These are phyloP conservation scores for Talaromyces sp. DNA, from an alignment of 2,329 filamentous ascomycete species.

Conservation along the genomic window DNA sequence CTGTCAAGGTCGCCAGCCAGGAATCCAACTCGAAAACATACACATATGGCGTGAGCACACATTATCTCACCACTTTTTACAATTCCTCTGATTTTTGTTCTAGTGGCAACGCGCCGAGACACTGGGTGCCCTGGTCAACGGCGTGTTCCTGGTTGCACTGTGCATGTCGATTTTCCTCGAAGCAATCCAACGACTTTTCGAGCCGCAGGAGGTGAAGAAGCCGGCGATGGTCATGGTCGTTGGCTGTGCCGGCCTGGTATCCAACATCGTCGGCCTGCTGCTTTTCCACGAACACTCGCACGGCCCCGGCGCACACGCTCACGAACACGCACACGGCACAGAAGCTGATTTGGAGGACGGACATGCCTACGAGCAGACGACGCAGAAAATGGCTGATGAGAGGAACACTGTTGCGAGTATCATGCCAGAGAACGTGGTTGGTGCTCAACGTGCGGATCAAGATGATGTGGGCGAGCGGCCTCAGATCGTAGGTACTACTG, in stretches of 20 bases:
- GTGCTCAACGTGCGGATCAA: constrained; percentile 38
- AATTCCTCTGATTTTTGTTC: neutral
- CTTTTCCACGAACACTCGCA: constrained; percentile 93
- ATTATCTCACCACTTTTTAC: neutral
- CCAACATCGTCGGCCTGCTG: constrained; percentile 82
- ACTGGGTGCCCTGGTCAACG: constrained; percentile 91
- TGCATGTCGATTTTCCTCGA: constrained; percentile 96
- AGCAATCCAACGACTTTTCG: constrained; percentile 84
- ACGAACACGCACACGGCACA: constrained; percentile 47
- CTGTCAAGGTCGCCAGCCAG: constrained; percentile 80
- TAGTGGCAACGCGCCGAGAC: constrained; percentile 97
- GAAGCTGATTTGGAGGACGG: constrained; percentile 43
- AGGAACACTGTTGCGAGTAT: constrained; percentile 56
- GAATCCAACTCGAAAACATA: constrained; percentile 79
- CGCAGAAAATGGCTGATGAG: constrained; percentile 48
- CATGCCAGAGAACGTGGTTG: constrained; percentile 58
- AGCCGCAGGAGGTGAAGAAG: constrained; percentile 80
- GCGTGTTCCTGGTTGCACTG: constrained; percentile 92
- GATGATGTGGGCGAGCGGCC: constrained; percentile 9
- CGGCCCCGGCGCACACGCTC: constrained; percentile 53
- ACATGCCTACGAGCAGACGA: constrained; percentile 28
- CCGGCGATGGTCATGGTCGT: constrained; percentile 86
- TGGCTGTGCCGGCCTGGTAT: constrained; percentile 75
- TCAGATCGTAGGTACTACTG: constrained; percentile 4
- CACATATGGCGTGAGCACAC: constrained; percentile 73